Base-by-base conservation (phyloP, 805 yeast species). In the Pichia pseudocactophila region DNA sequence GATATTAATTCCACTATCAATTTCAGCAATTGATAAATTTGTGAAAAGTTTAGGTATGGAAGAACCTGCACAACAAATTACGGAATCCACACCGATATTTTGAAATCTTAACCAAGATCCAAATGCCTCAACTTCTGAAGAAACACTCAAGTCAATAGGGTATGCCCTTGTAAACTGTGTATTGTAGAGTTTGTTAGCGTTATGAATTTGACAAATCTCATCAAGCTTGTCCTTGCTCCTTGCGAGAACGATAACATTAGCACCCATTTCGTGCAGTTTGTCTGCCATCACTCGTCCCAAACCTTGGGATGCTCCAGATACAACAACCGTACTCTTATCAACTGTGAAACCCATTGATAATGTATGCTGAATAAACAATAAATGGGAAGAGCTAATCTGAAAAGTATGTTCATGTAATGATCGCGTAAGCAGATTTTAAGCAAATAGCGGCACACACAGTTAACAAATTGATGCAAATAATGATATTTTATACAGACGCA, bases 221-320 rank as follows among this genome's bases (percentile, higher is more conserved):
- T 63, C 50, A 34, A 90, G 66, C 51, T 79, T 81, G 4, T 70
- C 40, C 46, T 71, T 79, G 0, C 90, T 81, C 50, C 98, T 69
- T 1, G 97, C 87, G 11, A 89, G 82, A 16, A 92, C 62, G 2
- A 82, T 65, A 1, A 89, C 84, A 41, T 74, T 71, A 30, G 88
- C 82, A 3, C 81, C 79, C 16, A 57, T 51, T 3, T 40, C n/a
- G 19, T 50, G 55, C 2, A 67, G 46, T 42, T 73, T 68, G 34
- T 66, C 64, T 0, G 95, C 95, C 43, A 90, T 61, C 31, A 82
- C 84, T 3, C 78, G 78, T 0, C 98, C 98, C 1, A 90, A 66
- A 0, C 98, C 98, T 56, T 90, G 98, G 0, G 96, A 87, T 0
- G 87, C 97, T 3, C 98, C 98, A 0, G 95, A 76, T n/a, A 90